Evolutionary conservation across 2,329 filamentous ascomycete species (phyloP).

Genomic region (Sclerotinia minor): DNA sequence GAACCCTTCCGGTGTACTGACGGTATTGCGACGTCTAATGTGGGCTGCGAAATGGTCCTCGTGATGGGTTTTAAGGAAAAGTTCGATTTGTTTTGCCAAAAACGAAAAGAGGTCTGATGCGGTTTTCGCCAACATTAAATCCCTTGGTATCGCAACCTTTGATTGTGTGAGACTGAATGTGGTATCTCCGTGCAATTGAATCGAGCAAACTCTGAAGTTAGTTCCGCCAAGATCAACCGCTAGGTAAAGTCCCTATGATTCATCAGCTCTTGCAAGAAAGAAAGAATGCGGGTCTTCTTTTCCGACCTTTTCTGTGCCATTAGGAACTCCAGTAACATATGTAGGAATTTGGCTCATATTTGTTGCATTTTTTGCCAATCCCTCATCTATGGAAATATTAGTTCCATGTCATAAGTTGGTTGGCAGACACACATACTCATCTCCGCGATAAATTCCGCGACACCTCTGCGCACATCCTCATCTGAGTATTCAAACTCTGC

Average conservation of each 20-base stretch:
- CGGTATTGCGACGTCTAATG: conserved; percentile 62
- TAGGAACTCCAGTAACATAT: conserved; percentile 92
- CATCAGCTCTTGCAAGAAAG: conserved; percentile 11
- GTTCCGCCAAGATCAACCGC: conserved; percentile 97
- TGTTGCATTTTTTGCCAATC: conserved; percentile 72
- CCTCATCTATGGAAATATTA: conserved; percentile 63
- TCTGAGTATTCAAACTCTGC: conserved; percentile 83
- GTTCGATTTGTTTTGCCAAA: conserved; percentile 87
- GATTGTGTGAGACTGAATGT: conserved; percentile 92
- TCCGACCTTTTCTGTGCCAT: conserved; percentile 91
- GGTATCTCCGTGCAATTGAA: conserved; percentile 88
- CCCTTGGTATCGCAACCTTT: conserved; percentile 86
- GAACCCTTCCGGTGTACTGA: conserved; percentile 58
- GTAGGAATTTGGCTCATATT: conserved; percentile 95
- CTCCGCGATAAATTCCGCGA: conserved; percentile 82
- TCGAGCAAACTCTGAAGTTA: conserved; percentile 96
- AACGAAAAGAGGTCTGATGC: conserved; percentile 88
- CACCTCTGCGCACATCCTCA: conserved; percentile 74
- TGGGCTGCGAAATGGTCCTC: conserved; percentile 79
- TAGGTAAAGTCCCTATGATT: conserved; percentile 74
- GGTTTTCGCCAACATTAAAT: conserved; percentile 87
- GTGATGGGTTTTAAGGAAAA: conserved; percentile 85
- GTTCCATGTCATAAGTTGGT: conserved; percentile 31
- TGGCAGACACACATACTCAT: conserved; percentile 61
- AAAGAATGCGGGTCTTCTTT: background rate